These are phyloP conservation scores for Globisporangium paddicum DNA, from an alignment of 352 stramenopile genomes.

Conservation along the genomic window DNA sequence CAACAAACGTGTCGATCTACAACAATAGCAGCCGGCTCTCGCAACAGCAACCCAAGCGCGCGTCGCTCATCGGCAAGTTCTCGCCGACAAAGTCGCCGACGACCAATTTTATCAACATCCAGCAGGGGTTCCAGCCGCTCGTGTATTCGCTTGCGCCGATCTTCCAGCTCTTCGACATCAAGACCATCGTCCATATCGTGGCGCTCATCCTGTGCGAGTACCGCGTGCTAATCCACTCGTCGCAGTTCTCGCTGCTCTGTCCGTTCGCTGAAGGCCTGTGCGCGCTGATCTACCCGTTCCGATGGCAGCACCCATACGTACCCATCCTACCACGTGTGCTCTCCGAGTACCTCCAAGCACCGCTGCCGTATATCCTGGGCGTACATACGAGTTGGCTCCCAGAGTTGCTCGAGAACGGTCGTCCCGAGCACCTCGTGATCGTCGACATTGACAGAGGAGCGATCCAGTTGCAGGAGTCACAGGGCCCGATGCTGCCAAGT, in stretches of 20 bases:
- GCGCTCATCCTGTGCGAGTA: constrained; percentile 75
- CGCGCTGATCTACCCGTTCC: constrained; percentile 80
- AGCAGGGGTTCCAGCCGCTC: constrained; percentile 54
- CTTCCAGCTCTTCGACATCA: constrained; percentile 73
- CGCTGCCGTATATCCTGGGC: constrained; percentile 77
- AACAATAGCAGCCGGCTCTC: constrained; percentile 1
- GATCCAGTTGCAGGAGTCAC: constrained; percentile 50
- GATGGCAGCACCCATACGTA: constrained; percentile 84
- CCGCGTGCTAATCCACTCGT: constrained; percentile 72
- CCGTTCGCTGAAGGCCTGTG: constrained; percentile 72
- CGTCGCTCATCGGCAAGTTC: constrained; percentile 11
- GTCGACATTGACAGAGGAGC: constrained; percentile 72
- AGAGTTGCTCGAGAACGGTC: constrained; percentile 54
- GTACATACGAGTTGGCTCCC: constrained; percentile 72
- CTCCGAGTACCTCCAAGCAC: constrained; percentile 81
- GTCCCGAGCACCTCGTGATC: constrained; percentile 78
- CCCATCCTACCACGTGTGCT: constrained; percentile 75
- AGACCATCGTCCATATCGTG: constrained; percentile 64
- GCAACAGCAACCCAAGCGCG: not conserved
- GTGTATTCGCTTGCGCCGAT: constrained; percentile 66
- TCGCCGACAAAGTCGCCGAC: constrained; percentile 40
- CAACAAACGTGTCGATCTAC: constrained; percentile 56
- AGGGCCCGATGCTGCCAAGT: constrained; percentile 50
- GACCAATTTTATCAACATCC: constrained; percentile 41
- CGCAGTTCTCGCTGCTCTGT: constrained; percentile 67